Evolutionary conservation across 192 early-diverging fungal species (phyloP).

Genomic region (Obelidium mucronatum): DNA sequence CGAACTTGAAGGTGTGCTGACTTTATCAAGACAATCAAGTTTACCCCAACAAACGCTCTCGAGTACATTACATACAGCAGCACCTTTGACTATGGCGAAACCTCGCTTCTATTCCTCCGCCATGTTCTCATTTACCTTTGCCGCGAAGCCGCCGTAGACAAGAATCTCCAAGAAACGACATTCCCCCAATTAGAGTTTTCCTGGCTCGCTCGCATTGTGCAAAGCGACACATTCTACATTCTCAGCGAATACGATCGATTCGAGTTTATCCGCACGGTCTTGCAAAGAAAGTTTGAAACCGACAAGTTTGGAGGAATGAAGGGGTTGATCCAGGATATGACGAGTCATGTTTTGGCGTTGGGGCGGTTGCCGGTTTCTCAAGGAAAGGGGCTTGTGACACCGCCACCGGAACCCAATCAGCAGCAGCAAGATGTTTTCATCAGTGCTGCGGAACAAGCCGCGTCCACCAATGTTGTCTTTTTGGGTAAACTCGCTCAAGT

Average conservation of each 20-base stretch:
- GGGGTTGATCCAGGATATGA: conserved; percentile 16
- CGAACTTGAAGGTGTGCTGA: conserved; percentile 16
- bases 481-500: conserved; percentile 2
- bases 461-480: conserved; percentile 13
- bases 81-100: conserved; percentile 46
- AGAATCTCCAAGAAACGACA: conserved; percentile 9
- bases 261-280: conserved; percentile 40
- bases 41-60: conserved; percentile 37
- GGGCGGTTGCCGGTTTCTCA: conserved; percentile 11
- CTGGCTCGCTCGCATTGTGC: conserved; percentile 48
- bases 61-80: conserved; percentile 47
- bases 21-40: conserved; percentile 40
- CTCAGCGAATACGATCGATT: conserved; percentile 43
- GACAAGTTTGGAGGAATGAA: conserved; percentile 11
- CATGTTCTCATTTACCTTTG: conserved; percentile 46
- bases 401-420: not conserved
- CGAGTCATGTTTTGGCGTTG: conserved; percentile 23
- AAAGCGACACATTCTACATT: conserved; percentile 50
- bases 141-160: conserved; percentile 39
- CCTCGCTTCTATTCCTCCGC: conserved; percentile 45
- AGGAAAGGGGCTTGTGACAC: not conserved
- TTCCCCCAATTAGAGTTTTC: conserved; percentile 37
- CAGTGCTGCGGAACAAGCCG: not conserved
- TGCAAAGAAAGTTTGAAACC: conserved; percentile 14
- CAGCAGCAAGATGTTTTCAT: not conserved